A percentile compares a stretch with the other conserved stretches of the same genome.
phyloP scores from a whole-genome alignment of 73 alveolate genomes.

The Tetrahymena elliotti region DNA sequence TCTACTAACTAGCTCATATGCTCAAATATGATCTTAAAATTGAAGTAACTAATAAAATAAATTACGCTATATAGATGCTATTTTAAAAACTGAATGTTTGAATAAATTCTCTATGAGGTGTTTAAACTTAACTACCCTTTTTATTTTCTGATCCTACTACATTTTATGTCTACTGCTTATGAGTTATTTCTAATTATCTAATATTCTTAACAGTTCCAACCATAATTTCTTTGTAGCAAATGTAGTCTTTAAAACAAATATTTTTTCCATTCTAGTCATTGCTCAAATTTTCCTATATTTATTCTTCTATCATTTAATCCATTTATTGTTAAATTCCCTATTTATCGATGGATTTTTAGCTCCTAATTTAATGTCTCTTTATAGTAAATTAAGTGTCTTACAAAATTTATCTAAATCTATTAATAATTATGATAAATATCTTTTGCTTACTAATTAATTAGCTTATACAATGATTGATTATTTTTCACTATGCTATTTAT shows the following conservation, averaged over 20 bases:
- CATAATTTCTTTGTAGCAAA: not conserved
- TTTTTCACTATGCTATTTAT: not conserved
- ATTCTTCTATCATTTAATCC: not conserved
- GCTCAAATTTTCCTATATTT: not conserved
- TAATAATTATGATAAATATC: not conserved
- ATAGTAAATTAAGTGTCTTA: not conserved
- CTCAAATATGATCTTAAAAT: not conserved
- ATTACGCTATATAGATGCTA: not conserved
- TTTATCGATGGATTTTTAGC: not conserved
- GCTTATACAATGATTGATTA: not conserved
- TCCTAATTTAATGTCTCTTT: not conserved
- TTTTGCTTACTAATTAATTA: no score
- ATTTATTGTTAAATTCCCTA: not conserved
- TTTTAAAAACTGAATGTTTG: not conserved
- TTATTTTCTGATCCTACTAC: not conserved
- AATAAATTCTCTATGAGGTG: not conserved
- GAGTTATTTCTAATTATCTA: not conserved
- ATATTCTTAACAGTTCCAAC: not conserved
- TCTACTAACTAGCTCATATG: not conserved
- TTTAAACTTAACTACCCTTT: not conserved
- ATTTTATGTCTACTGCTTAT: not conserved
- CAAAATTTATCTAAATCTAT: not conserved
- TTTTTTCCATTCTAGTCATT: not conserved
- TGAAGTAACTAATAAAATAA: not conserved
- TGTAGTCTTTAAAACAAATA: not conserved